Evolutionary conservation across 1,284 basidiomycete genomes (phyloP), one percentile per base, ranked within the genome.

Genomic region (Exobasidium rhododendri): DNA sequence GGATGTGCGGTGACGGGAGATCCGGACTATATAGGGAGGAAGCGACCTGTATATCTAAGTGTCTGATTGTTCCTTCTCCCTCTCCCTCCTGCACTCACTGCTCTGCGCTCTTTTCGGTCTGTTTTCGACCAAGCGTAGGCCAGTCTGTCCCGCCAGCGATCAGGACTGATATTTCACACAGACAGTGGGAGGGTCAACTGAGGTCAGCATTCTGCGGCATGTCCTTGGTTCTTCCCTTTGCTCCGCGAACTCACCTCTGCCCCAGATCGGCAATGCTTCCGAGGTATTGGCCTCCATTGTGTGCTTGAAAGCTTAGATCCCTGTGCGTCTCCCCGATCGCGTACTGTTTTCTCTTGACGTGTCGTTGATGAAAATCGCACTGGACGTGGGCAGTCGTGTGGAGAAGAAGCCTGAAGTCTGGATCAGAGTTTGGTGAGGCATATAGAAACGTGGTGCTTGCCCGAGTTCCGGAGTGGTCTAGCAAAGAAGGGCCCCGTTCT

Each of bases 101-200:
- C 13, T 40, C 55, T 10, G 35, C 29, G 24, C 30, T 56, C 35
- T 47, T 47, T 31, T 47, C 56, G 10, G 65, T 58, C 10, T 67
- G 64, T 63, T 81, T 81, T 43, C 78, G 71, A 5, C 81, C 81
- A 14, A 82, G 62, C 17, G 71, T 75, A 4, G 75, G 71, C 90
- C 90, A 92, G 82, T 91, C 90, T 49, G 89, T 91, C 61, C 90
- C 90, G 52, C 90, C 90, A 68, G 87, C 88, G 67, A 92, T 86
- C 68, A 92, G 80, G 56, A 92, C 90, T 91, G 50, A n/a, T n/a
- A n/a, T n/a, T n/a, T n/a, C n/a, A n/a, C 30, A 24, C 14, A 50
- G 32, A 58, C 45, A n/a, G 55, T 47, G 26, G 35, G 24, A 49
- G 49, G 24, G 35, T 40, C 10, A 10, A 40, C 35, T 17, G n/a